These are phyloP conservation scores for Pichia sp. DNA, from an alignment of 1,139 yeast species.

Conservation along the genomic window DNA sequence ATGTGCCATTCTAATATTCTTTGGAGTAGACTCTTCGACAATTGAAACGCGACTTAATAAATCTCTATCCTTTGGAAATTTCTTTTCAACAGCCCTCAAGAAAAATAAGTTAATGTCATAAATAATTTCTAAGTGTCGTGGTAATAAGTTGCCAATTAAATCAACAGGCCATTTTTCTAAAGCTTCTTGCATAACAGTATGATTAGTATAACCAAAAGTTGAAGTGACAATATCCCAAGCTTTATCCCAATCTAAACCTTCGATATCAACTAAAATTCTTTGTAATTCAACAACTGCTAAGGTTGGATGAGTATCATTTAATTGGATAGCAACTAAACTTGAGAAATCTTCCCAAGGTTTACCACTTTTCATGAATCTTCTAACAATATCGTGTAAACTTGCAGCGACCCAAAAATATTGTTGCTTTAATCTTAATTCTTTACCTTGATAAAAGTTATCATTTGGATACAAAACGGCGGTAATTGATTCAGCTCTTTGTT, in stretches of 20 bases:
- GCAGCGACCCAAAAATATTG: slow-evolving; percentile 98
- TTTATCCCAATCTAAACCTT: slow-evolving; percentile 69
- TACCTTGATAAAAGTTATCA: slow-evolving; percentile 87
- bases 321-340: slow-evolving; percentile 83
- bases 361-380: slow-evolving; percentile 78
- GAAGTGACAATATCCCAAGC: slow-evolving; percentile 81
- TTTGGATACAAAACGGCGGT: slow-evolving; percentile 90
- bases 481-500: slow-evolving; percentile 85
- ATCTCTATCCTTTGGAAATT: slow-evolving; percentile 66
- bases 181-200: slow-evolving; percentile 92
- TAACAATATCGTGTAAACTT: slow-evolving; percentile 81
- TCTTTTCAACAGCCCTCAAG: slow-evolving; percentile 65
- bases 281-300: slow-evolving; percentile 86
- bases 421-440: slow-evolving; percentile 87
- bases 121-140: slow-evolving; percentile 87
- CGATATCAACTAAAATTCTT: slow-evolving; percentile 78
- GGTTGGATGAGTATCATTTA: slow-evolving; percentile 94
- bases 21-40: slow-evolving; percentile 73
- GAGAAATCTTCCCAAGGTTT: slow-evolving; percentile 80
- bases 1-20: slow-evolving; percentile 87
- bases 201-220: slow-evolving; percentile 90
- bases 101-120: slow-evolving; percentile 80
- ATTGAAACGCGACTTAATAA: slow-evolving; percentile 68
- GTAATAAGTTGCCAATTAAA: slow-evolving; percentile 67
- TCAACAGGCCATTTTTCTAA: slow-evolving; percentile 94